Conservation (phyloP, 1,139 yeast genomes). For the Debaryomyces singareniensis region DNA sequence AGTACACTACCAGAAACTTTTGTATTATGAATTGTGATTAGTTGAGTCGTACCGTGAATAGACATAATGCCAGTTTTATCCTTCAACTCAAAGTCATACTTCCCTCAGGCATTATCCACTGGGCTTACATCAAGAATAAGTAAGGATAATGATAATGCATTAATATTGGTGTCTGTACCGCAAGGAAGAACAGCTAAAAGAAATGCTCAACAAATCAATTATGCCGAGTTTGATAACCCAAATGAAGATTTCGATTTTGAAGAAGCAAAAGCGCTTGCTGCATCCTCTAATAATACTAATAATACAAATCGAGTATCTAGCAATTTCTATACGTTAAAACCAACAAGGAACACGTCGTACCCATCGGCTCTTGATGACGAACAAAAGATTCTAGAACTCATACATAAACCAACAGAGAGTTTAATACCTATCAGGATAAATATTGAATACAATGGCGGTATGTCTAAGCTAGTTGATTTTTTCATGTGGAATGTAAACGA, state of each 20-base stretch:
- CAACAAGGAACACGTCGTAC: conserved; percentile 28
- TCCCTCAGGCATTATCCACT: conserved; percentile 73
- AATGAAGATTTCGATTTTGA: conserved; percentile 67
- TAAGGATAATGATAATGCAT: conserved; percentile 53
- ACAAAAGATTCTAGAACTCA: conserved; percentile 19
- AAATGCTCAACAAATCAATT: conserved; percentile 65
- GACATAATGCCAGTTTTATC: conserved; percentile 10
- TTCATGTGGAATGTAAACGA: conserved; percentile 91
- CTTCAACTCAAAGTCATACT: conserved; percentile 19
- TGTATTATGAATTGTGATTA: neutral
- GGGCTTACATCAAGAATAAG: conserved; percentile 62
- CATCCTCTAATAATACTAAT: conserved; percentile 14
- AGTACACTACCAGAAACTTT: no score
- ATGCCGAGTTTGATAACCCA: conserved; percentile 63
- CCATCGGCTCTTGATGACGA: conserved; percentile 20
- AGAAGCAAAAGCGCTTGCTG: conserved; percentile 34
- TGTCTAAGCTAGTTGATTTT: conserved; percentile 62
- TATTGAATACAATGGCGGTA: conserved; percentile 61
- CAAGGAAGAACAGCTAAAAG: conserved; percentile 76
- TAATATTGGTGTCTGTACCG: conserved; percentile 63
- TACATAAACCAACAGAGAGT: conserved; percentile 28
- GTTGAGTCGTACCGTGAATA: neutral
- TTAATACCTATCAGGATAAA: conserved; percentile 77
- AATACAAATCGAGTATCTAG: conserved; percentile 20
- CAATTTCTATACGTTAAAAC: conserved; percentile 26